A percentile compares a stretch with the other conserved stretches of the same genome.
Evolutionary conservation across 164 flowering plant species (phyloP).

Genomic region (Umbilicus rupestris): DNA sequence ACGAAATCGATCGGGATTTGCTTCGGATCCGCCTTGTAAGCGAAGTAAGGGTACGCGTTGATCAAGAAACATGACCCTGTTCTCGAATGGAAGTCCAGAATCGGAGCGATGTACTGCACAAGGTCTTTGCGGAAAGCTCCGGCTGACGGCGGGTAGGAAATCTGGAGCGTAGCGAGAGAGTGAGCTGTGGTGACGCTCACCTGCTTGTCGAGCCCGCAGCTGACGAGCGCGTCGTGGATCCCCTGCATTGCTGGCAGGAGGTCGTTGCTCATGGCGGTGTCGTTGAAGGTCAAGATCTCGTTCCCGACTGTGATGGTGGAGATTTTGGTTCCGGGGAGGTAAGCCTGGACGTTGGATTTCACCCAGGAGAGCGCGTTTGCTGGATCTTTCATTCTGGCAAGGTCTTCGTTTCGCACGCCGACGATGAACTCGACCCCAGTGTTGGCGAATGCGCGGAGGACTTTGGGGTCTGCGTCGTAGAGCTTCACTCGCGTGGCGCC

Average conservation of each 20-base stretch:
- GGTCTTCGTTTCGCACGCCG: constrained; percentile 45
- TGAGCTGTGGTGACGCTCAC: constrained; percentile 62
- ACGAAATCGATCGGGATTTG: constrained; percentile 38
- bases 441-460: constrained; percentile 54
- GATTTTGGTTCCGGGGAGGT: constrained; percentile 56
- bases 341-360: constrained; percentile 49
- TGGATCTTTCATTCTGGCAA: constrained; percentile 46
- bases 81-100: constrained; percentile 44
- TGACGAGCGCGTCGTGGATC: constrained; percentile 31
- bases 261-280: constrained; percentile 16
- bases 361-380: constrained; percentile 54
- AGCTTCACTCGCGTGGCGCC: constrained; percentile 16
- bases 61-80: constrained; percentile 65
- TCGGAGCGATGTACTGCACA: constrained; percentile 25
- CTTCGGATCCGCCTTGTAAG: constrained; percentile 29
- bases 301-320: constrained; percentile 58
- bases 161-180: constrained; percentile 38
- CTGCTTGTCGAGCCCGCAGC: constrained; percentile 37
- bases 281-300: constrained; percentile 23
- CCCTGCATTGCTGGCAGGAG: constrained; percentile 56
- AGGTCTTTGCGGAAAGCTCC: constrained; percentile 44
- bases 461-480: constrained; percentile 32
- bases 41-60: constrained; percentile 58
- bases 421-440: constrained; percentile 56
- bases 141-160: constrained; percentile 61